Evolutionary conservation across 208 protist genomes (phyloP), one percentile per base, ranked within the genome.

Genomic region (Trypanosoma lewisi): DNA sequence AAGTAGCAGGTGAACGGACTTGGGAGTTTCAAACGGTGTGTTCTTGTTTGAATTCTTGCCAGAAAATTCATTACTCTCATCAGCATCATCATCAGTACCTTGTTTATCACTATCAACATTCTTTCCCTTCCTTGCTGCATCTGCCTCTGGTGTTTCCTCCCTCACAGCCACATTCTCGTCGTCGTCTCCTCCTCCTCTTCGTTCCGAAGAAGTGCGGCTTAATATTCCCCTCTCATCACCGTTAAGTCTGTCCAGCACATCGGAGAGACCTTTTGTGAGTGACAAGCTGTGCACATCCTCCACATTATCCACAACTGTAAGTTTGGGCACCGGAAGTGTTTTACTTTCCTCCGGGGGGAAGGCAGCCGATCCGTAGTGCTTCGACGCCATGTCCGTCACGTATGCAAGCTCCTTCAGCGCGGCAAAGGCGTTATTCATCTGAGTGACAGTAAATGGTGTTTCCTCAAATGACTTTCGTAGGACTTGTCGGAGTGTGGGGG

Each of bases 401-500:
- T 82, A 88, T 48, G 76, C 75, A 44, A 94, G 62, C 62, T 85
- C 83, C 65, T 87, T 91, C 21, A 94, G 67, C 30, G 83, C 87
- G 17, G 83, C 80, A 57, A 94, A 87, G 48, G 76, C 77, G 45
- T 86, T 89, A 52, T 77, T 77, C 19, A 94, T 34, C 63, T 91
- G 76, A 50, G 31, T 68, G 41, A 80, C 68, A 2, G 83, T 86
- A 56, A 89, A 94, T 1, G 87, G 79, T 12, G 78, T 93, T 16
- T 51, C 34, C 57, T 87, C 83, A 63, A 81, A 93, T 33, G 77
- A 56, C 1, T 75, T 47, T 36, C 82, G 83, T n/a, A 88, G 73
- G 28, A 50, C 51, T 3, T 48, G 33, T 4, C 58, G 12, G 19
- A 72, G 28, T n/a, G 41, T 30, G 23, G 31, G 27, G 33, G 63